phyloP scores from a whole-genome alignment of 2,329 filamentous ascomycete species.

The Fusarium tjaetaba region DNA sequence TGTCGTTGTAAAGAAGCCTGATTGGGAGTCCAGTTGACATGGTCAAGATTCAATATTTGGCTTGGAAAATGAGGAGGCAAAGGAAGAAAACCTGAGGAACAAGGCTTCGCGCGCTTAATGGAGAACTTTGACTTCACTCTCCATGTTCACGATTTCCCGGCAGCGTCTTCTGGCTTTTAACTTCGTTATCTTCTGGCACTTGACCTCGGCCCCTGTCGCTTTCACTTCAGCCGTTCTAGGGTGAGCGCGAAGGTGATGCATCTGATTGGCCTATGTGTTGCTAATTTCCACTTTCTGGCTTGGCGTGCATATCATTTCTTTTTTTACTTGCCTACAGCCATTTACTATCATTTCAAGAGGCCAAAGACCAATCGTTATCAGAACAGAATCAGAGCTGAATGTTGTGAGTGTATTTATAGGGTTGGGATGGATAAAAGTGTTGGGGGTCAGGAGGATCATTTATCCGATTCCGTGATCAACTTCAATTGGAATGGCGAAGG shows the following conservation, averaged over 20 bases:
- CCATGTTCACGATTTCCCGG: background rate
- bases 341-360: background rate
- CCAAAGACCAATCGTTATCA: background rate
- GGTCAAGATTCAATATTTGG: background rate
- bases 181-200: background rate
- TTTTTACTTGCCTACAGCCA: background rate
- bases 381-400: background rate
- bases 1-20: background rate
- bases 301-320: background rate
- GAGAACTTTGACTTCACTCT: background rate
- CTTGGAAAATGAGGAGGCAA: fast-evolving
- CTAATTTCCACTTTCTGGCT: background rate
- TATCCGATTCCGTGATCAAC: background rate
- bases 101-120: background rate
- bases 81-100: too few relatives aligned
- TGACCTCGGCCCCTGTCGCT: background rate
- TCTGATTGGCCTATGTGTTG: background rate
- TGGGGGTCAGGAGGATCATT: fast-evolving
- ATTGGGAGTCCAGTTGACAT: background rate
- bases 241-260: background rate
- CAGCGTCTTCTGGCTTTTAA: background rate
- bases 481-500: slow-evolving; percentile 1
- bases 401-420: background rate
- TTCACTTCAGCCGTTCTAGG: background rate
- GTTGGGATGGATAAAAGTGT: background rate